Conservation (phyloP, 2,329 filamentous ascomycete genomes). For the Aspergillus caelatus region DNA sequence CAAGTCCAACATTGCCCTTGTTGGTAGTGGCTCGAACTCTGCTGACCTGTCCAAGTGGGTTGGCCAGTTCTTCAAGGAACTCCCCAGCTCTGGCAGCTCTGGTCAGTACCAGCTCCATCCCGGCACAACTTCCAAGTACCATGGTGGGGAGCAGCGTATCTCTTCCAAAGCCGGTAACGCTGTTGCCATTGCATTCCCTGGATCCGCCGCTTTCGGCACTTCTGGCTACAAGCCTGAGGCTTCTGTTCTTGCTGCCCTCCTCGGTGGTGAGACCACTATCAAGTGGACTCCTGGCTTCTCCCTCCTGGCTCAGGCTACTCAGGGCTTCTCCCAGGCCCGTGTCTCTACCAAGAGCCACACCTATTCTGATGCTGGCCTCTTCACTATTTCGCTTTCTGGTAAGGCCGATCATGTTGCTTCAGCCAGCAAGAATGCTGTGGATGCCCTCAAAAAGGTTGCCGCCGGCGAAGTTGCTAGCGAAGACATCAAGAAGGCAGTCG, state of each 20-base stretch:
- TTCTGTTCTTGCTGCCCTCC: constrained; percentile 81
- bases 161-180: constrained; percentile 77
- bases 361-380: constrained; percentile 93
- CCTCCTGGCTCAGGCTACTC: constrained; percentile 77
- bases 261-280: constrained; percentile 87
- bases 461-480: constrained; percentile 77
- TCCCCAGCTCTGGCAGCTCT: constrained; percentile 56
- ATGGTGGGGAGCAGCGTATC: constrained; percentile 90
- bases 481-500: constrained; percentile 86
- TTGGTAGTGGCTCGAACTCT: constrained; percentile 83
- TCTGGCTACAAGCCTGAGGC: constrained; percentile 85
- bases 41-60: constrained; percentile 84
- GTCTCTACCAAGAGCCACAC: constrained; percentile 75
- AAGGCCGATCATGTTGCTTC: constrained; percentile 71
- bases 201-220: constrained; percentile 72
- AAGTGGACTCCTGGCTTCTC: constrained; percentile 97
- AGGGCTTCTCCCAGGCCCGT: constrained; percentile 66
- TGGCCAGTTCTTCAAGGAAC: constrained; percentile 82
- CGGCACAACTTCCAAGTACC: constrained; percentile 76
- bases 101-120: constrained; percentile 59
- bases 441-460: constrained; percentile 79
- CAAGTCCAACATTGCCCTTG: constrained; percentile 87
- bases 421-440: constrained; percentile 75
- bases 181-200: constrained; percentile 88
- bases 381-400: constrained; percentile 80